Evolutionary conservation across 306 rosid species (phyloP), one percentile per base, ranked within the genome.

Genomic region (Trichosanthes cucumerina): DNA sequence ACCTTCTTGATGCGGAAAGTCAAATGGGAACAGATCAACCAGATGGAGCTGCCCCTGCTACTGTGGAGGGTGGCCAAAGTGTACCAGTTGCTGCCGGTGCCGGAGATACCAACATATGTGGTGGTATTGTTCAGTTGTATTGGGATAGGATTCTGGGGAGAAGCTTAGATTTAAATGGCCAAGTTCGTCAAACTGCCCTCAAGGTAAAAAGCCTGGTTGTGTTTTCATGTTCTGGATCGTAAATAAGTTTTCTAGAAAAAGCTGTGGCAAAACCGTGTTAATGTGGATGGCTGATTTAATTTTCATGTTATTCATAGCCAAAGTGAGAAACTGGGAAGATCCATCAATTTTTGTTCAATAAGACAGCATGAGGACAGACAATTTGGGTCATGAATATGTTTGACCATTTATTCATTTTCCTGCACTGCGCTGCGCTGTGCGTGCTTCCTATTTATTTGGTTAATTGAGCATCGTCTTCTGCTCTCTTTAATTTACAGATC

Each of bases 1-100:
- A 95, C 87, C 99, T 95, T 79, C 89, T 87, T 77, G 97, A 92
- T 84, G 92, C 99, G 79, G 99, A 95, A 87, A 85, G 90, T 89
- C 87, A 89, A 88, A 81, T 95, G 97, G 97, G 84, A 84, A 79
- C 86, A 68, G 97, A 86, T 71, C 80, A 84, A 58, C 76, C 85
- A 52, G 84, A 86, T 46, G 82, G 82, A 69, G 85, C 64, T 71
- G 83, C 84, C 66, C 73, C 84, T 50, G 78, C 60, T 81, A 59
- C 93, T 54, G 88, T 80, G 38, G 93, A 89, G 84, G 91, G 88
- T 54, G 90, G 87, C 78, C 85, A 88, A 68, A 86, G 80, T 79
- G 99, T 95, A 60, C 96, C 99, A 56, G 99, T 92, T 85, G 99
- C 99, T 88, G 97, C 97, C 0, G 99, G 99, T 74, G 99, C 99